Base-by-base conservation (phyloP, 345 rosid species). In the Populus euphratica region DNA sequence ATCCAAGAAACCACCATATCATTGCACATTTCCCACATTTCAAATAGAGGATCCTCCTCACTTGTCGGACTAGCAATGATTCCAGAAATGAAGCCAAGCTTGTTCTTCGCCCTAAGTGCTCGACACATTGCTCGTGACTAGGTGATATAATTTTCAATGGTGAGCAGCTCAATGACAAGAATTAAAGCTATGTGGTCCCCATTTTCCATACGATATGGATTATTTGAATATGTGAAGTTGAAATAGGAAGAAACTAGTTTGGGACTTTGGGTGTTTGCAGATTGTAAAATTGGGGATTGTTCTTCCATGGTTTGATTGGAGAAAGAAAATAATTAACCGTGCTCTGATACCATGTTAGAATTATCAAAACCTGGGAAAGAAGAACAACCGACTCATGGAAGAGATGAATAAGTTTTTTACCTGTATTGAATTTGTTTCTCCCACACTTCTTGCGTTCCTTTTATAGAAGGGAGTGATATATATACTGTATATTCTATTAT, bases 51-150 rank as follows among this genome's bases (percentile, higher is more conserved):
- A 52, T 52, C 56, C 1, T 52, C 59, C 0, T 52, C 23, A 52
- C 2, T 6, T 0, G 0, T 2, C 0, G 0, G 23, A 23, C 2
- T 18, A 6, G 0, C 0, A 2, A 52, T 2, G 0, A 0, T 18
- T 18, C 10, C 1, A 6, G 3, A 52, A 52, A 39, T 39, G 0
- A 39, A 39, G 2, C 43, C 43, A 39, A 8, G 43, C 0, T 39
- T 39, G 43, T 39, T 50, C n/a, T 18, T 52, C 8, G 9, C 59
- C 0, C n/a, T 50, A 18, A 18, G 1, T 50, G n/a, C n/a, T 50
- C 1, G n/a, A 50, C 9, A 2, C 9, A 50, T 50, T 50, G 59
- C 3, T 0, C 59, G n/a, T 50, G 59, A 50, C 9, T 3, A 18
- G 9, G 1, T 50, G 2, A 50, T 0, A 1, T 50, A 50, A 0